Conservation (phyloP, 805 yeast genomes). For the Metschnikowia reukaufii region DNA sequence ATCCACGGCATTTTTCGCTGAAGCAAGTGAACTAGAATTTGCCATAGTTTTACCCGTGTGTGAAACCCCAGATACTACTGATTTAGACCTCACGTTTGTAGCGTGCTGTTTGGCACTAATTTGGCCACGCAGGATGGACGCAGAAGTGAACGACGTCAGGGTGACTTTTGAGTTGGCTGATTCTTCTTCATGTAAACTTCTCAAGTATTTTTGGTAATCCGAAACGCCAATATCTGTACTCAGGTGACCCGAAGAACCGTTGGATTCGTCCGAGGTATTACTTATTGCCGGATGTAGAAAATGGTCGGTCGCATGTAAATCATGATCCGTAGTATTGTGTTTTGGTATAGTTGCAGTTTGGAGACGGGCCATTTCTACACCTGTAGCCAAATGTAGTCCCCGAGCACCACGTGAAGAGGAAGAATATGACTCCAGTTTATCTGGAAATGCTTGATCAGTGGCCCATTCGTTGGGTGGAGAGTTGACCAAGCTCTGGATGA, state of each 20-base stretch:
- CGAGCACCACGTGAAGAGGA: constrained; percentile 19
- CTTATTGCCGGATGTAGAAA: constrained; percentile 6
- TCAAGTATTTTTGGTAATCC: constrained; percentile 24
- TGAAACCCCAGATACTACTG: constrained; percentile 3
- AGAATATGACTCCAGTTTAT: constrained; percentile 16
- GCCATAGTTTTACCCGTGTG: constrained; percentile 3
- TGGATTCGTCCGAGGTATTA: constrained; percentile 12
- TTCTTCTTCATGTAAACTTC: constrained; percentile 15
- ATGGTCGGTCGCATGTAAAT: too few species aligned
- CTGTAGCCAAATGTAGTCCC: constrained; percentile 6
- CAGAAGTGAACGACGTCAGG: constrained; percentile 21
- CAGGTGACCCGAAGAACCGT: constrained; percentile 10
- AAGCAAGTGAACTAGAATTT: constrained; percentile 9
- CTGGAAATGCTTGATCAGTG: constrained; percentile 9
- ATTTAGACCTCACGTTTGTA: constrained; percentile 6
- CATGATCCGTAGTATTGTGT: too few species aligned
- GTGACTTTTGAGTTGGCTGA: constrained; percentile 16
- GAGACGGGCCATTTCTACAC: not conserved
- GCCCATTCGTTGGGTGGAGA: constrained; percentile 20
- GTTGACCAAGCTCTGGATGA: constrained; percentile 14
- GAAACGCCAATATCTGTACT: constrained; percentile 8
- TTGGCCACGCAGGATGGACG: constrained; percentile 17
- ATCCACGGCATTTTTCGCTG: constrained; percentile 13
- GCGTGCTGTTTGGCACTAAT: constrained; percentile 12
- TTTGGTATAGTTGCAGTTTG: not conserved